Evolutionary conservation across 176 grass and related monocot genomes (phyloP).

Genomic region (Avena eriantha): DNA sequence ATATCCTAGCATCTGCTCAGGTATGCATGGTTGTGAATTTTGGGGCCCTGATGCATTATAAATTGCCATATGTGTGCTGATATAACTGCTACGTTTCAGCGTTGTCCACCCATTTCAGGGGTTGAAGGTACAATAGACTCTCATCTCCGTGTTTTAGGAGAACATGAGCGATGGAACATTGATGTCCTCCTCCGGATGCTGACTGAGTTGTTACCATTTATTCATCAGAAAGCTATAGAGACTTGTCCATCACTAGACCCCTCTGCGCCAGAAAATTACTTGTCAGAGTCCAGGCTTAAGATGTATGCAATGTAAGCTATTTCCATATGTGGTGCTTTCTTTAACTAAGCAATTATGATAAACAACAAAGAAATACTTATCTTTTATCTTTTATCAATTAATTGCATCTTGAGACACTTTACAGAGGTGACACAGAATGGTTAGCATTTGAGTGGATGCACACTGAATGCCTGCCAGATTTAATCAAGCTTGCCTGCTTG

Average conservation of each 20-base stretch:
- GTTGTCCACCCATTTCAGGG: conserved; percentile 90
- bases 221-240: conserved; percentile 77
- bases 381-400: conserved; percentile 32
- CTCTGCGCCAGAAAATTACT: conserved; percentile 56
- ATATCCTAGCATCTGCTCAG: conserved; percentile 89
- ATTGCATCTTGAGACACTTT: conserved; percentile 35
- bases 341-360: conserved; percentile 32
- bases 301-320: conserved; percentile 74
- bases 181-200: conserved; percentile 87
- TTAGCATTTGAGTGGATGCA: conserved; percentile 98
- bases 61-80: conserved; percentile 38
- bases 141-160: conserved; percentile 80
- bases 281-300: conserved; percentile 75
- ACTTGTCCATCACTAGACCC: conserved; percentile 58
- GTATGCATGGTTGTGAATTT: conserved; percentile 49
- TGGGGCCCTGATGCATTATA: conserved; percentile 33
- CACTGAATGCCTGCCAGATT: conserved; percentile 85
- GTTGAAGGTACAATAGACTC: conserved; percentile 93
- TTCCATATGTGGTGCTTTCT: conserved; percentile 2
- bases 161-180: conserved; percentile 95
- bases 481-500: conserved; percentile 86
- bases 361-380: conserved; percentile 20
- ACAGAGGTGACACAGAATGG: conserved; percentile 84
- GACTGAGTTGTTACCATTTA: conserved; percentile 82
- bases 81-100: conserved; percentile 59